These are phyloP conservation scores for Wickerhamomyces silvicola DNA, from an alignment of 805 yeast genomes.

Conservation along the genomic window DNA sequence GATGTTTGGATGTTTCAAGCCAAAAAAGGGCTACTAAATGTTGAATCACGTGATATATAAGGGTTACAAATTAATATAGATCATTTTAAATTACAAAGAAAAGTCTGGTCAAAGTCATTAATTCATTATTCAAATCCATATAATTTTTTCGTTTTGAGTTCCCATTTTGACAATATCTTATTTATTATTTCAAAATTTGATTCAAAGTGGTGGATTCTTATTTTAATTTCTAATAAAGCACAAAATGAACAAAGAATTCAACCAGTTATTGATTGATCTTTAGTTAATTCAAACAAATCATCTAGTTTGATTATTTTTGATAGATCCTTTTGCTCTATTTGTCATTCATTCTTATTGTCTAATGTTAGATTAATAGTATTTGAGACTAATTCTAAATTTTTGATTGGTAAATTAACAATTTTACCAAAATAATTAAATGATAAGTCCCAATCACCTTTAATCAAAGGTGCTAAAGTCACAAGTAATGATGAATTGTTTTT, in stretches of 20 bases:
- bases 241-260: slow-evolving; percentile 30
- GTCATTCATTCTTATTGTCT: slow-evolving; percentile 9
- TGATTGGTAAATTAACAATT: neutral
- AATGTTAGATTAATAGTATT: slow-evolving; percentile 18
- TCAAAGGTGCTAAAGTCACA: slow-evolving; percentile 15
- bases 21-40: no score
- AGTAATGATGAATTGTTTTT: slow-evolving; percentile 8
- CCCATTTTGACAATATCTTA: slow-evolving; percentile 21
- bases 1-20: no score
- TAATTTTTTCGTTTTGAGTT: slow-evolving; percentile 20
- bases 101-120: neutral
- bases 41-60: no score
- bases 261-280: slow-evolving; percentile 26
- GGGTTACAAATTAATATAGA: no score
- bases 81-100: no score
- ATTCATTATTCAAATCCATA: slow-evolving; percentile 28
- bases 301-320: slow-evolving; percentile 13
- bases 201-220: slow-evolving; percentile 9
- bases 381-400: slow-evolving; percentile 11
- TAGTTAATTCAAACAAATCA: slow-evolving; percentile 19
- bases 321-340: neutral
- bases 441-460: slow-evolving; percentile 17
- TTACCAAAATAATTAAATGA: slow-evolving; percentile 6
- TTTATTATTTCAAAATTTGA: slow-evolving; percentile 4
- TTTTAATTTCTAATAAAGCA: slow-evolving; percentile 23